Conservation (phyloP, 352 stramenopile species). For the Pythium phragmitis region DNA sequence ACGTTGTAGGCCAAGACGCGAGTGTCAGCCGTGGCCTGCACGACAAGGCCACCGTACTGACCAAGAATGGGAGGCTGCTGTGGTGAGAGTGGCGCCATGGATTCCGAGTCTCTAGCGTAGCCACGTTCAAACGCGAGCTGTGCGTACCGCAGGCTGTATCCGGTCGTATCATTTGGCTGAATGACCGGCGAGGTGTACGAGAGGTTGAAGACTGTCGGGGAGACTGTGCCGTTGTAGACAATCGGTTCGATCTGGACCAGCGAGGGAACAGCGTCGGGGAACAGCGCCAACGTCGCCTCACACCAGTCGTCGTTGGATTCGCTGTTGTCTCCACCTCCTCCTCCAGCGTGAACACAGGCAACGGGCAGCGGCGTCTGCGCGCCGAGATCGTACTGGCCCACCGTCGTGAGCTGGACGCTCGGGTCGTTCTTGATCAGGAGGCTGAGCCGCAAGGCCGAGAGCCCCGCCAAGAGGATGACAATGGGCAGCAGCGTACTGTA, state of each 20-base stretch:
- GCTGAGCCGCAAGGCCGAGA: constrained; percentile 59
- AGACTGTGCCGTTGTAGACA: constrained; percentile 36
- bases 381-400: constrained; percentile 34
- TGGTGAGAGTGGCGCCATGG: constrained; percentile 7
- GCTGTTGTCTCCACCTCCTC: neutral
- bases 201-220: constrained; percentile 52
- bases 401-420: constrained; percentile 36
- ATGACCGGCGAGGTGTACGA: constrained; percentile 43
- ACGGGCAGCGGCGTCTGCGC: constrained; percentile 44
- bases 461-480: constrained; percentile 59
- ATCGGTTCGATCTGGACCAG: constrained; percentile 31
- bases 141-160: constrained; percentile 55
- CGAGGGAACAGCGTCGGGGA: constrained; percentile 28
- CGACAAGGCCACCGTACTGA: constrained; percentile 53
- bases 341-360: constrained; percentile 30
- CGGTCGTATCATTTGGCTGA: constrained; percentile 46
- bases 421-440: constrained; percentile 51
- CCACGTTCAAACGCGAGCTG: constrained; percentile 51
- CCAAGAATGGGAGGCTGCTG: constrained; percentile 28
- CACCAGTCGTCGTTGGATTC: constrained; percentile 21
- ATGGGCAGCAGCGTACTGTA: constrained; percentile 75
- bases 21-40: constrained; percentile 38
- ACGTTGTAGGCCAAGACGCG: constrained; percentile 61
- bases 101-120: constrained; percentile 34
- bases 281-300: constrained; percentile 21